Conservation (phyloP, 2,329 filamentous ascomycete genomes). For the Ascochyta fabae region DNA sequence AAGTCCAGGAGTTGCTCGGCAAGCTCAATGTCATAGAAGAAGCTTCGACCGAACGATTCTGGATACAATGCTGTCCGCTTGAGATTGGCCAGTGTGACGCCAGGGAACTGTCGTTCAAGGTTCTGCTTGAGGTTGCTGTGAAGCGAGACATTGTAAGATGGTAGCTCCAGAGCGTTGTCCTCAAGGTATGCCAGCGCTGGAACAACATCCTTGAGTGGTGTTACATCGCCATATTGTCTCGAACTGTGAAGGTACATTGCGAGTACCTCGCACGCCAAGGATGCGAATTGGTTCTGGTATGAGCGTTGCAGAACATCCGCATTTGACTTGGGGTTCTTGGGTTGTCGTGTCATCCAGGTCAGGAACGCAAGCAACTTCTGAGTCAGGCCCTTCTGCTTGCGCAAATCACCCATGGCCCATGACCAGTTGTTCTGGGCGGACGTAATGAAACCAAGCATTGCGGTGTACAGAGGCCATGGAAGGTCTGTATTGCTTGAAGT, state of each 20-base stretch:
- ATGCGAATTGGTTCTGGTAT: conserved; percentile 66
- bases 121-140: conserved; percentile 87
- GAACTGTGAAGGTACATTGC: conserved; percentile 90
- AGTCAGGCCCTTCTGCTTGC: conserved; percentile 76
- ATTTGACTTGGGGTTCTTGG: conserved; percentile 33
- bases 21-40: conserved; percentile 82
- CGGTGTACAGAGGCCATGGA: conserved; percentile 63
- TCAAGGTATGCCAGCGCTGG: conserved; percentile 80
- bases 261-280: conserved; percentile 84
- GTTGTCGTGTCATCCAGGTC: conserved; percentile 49
- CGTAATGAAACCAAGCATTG: conserved; percentile 85
- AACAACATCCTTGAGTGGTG: conserved; percentile 73
- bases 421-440: conserved; percentile 94
- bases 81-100: conserved; percentile 76
- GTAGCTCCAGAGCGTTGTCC: conserved; percentile 77
- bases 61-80: conserved; percentile 74
- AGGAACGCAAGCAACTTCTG: conserved; percentile 74
- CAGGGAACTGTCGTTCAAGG: conserved; percentile 77
- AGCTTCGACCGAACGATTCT: conserved; percentile 73
- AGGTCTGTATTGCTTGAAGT: conserved; percentile 54
- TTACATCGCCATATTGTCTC: conserved; percentile 73
- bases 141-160: conserved; percentile 84
- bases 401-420: conserved; percentile 84
- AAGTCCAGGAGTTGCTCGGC: conserved; percentile 78
- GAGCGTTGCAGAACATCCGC: conserved; percentile 33